Conservation (phyloP, 139 green algal genomes). For the Tetradesmus obliquus region DNA sequence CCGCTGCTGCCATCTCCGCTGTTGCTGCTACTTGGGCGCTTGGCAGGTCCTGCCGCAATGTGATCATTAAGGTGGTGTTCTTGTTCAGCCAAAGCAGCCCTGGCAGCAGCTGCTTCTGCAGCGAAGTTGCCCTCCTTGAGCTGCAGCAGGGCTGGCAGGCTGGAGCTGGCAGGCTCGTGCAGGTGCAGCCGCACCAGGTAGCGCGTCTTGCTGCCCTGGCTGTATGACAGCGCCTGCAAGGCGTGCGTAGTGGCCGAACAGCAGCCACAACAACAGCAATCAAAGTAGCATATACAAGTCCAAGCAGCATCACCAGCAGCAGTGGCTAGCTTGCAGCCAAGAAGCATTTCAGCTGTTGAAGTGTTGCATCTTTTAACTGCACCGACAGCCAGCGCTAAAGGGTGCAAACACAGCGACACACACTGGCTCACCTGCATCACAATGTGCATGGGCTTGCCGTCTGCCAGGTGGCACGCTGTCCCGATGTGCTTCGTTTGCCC, state of each 20-base stretch:
- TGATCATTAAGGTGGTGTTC: no score
- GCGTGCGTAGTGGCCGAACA: background rate
- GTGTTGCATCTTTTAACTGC: no score
- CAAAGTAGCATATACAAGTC: no score
- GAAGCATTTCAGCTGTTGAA: no score
- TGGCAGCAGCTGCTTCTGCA: background rate
- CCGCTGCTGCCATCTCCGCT: background rate
- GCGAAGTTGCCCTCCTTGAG: background rate
- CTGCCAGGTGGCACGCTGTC: background rate
- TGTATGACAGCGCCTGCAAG: constrained; percentile 15
- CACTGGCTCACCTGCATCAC: background rate
- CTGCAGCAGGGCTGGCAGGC: background rate
- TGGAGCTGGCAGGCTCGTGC: background rate
- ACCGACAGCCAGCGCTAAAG: no score
- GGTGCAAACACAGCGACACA: no score
- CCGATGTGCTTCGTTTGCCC: background rate
- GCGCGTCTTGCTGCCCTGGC: background rate
- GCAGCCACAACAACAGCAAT: background rate
- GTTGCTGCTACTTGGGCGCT: background rate
- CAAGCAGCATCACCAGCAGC: background rate
- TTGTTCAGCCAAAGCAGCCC: no score
- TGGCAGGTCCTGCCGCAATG: no score
- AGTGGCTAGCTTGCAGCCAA: background rate
- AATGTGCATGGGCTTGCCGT: background rate
- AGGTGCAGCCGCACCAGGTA: background rate